Base-by-base conservation (phyloP, 2,329 filamentous ascomycete species). In the Amphichorda felina region DNA sequence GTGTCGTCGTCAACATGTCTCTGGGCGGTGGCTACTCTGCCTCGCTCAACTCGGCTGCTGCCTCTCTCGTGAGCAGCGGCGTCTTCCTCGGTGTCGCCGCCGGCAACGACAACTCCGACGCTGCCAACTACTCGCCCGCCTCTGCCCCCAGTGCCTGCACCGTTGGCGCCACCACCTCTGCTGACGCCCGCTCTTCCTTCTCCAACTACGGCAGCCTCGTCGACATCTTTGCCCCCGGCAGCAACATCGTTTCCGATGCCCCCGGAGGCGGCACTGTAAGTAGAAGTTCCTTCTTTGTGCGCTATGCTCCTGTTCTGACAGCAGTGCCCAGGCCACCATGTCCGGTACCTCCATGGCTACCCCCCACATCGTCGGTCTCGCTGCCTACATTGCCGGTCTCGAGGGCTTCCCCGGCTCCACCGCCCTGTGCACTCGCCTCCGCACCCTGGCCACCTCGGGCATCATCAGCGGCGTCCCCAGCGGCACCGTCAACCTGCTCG, bases 31-130 rank as follows among this genome's bases (percentile, higher is more conserved):
- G 43, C 38, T 51, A 45, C 43, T 67, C 64, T 5, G 31, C 52
- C 1, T 49, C 65, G 24, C 47, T 72, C 42, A 74, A 73, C 59
- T 46, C 45, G 25, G 68, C 66, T 13, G 66, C 69, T 19, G 53
- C 53, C 17, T 50, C 47, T 30, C 55, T 68, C 28, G 54, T 66
- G 43, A 38, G 40, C 14, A 49, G 53, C 3, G 68, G 67, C 26
- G 50, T 72, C 39, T 68, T 70, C 44, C 55, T 71, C 29, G 68
- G 63, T 39, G 68, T 72, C n/a, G 69, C 70, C 5, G 70, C 70
- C 14, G 70, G 70, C 26, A 74, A 74, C 48, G 53, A 59, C 19
- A 55, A 53, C 41, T 44, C 44, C 15, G 55, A 70, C 40, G 66
- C 68, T 2, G 41, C 48, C 15, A 56, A 51, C 45, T 60, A 48